phyloP scores from a whole-genome alignment of 2,329 filamentous ascomycete species.

The Cladosporium sp. region DNA sequence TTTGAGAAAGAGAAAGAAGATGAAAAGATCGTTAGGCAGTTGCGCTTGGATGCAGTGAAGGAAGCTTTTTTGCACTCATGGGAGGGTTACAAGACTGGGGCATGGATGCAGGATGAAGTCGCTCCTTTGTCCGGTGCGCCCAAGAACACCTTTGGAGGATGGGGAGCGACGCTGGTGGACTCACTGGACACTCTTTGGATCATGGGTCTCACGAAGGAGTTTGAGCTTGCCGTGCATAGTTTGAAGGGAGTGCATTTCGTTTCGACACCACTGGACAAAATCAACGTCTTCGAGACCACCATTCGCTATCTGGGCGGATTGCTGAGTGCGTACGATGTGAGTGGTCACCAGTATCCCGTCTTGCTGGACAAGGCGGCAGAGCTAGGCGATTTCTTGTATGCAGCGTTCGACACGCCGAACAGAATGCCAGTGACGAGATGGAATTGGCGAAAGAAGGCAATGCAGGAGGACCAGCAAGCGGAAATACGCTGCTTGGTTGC shows the following conservation, averaged over 20 bases:
- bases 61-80: slow-evolving; percentile 72
- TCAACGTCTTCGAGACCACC: slow-evolving; percentile 66
- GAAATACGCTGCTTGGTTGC: slow-evolving; percentile 36
- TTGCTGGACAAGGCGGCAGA: slow-evolving; percentile 57
- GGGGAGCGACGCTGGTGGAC: slow-evolving; percentile 85
- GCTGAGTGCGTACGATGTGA: slow-evolving; percentile 63
- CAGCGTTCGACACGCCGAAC: slow-evolving; percentile 62
- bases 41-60: slow-evolving; percentile 61
- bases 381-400: slow-evolving; percentile 58
- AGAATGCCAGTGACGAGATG: slow-evolving; percentile 58
- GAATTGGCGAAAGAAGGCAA: slow-evolving; percentile 42
- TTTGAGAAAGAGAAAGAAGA: slow-evolving; percentile 60
- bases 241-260: slow-evolving; percentile 58
- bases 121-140: slow-evolving; percentile 56
- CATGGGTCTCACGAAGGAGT: slow-evolving; percentile 60
- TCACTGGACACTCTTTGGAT: slow-evolving; percentile 69
- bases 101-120: slow-evolving; percentile 83
- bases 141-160: slow-evolving; percentile 80
- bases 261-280: slow-evolving; percentile 41
- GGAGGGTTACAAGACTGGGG: slow-evolving; percentile 71
- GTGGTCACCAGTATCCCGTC: slow-evolving; percentile 44
- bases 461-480: slow-evolving; percentile 25
- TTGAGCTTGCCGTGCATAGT: slow-evolving; percentile 55
- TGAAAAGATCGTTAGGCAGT: slow-evolving; percentile 56
- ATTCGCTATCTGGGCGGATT: slow-evolving; percentile 67